A percentile compares a stretch with the other conserved stretches of the same genome.
These are phyloP conservation scores for Thalia dealbata DNA, from an alignment of 176 grass and related monocot species.

Conservation along the genomic window DNA sequence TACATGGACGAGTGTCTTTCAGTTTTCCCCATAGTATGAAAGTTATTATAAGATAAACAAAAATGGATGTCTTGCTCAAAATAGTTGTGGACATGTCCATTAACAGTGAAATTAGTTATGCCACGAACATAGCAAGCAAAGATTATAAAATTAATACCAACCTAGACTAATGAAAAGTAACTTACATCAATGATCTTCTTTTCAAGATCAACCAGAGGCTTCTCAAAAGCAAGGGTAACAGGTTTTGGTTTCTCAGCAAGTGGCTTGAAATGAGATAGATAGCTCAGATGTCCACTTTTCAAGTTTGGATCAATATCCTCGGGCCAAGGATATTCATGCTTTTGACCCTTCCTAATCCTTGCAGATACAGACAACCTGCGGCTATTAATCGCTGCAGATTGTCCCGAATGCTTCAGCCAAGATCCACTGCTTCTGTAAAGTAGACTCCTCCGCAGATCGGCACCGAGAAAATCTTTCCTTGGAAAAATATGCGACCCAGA, in stretches of 20 bases:
- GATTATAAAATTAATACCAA: background rate
- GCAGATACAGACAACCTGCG: slow-evolving; percentile 13
- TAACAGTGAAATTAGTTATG: background rate
- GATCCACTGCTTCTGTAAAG: slow-evolving; percentile 8
- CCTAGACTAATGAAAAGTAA: slow-evolving; percentile 2
- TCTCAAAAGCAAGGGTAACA: slow-evolving; percentile 37
- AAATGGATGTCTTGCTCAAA: background rate
- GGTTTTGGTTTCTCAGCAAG: slow-evolving; percentile 29
- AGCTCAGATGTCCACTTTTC: slow-evolving; percentile 31
- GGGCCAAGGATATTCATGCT: slow-evolving; percentile 42
- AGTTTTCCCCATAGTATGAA: background rate
- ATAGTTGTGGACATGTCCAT: background rate
- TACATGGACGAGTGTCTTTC: no score
- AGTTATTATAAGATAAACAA: background rate
- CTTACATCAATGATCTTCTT: slow-evolving; percentile 33
- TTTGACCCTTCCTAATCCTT: slow-evolving; percentile 20
- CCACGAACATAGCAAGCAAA: background rate
- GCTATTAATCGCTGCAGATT: background rate
- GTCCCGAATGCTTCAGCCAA: slow-evolving; percentile 8
- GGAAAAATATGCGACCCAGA: slow-evolving; percentile 16
- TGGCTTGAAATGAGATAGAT: slow-evolving; percentile 38
- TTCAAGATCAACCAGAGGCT: slow-evolving; percentile 32
- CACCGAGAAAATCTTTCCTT: background rate
- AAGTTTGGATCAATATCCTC: slow-evolving; percentile 33
- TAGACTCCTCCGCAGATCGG: background rate